phyloP scores from a whole-genome alignment of 345 rosid genomes.

The Acer negundo region DNA sequence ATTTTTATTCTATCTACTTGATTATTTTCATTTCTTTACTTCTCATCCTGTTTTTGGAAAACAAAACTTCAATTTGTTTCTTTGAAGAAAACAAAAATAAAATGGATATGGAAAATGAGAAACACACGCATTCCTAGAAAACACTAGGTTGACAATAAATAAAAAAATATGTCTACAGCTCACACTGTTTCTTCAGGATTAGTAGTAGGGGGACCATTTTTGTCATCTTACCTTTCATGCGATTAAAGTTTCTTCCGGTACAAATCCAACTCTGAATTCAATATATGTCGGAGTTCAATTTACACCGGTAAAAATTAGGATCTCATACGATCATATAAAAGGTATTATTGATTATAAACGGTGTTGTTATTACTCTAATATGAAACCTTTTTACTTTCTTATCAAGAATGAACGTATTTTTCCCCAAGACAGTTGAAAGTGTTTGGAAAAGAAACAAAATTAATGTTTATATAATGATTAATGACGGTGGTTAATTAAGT shows the following conservation, averaged over 20 bases:
- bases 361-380: too few species aligned
- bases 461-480: neutral
- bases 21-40: too few species aligned
- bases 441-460: neutral
- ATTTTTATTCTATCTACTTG: neutral
- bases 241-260: neutral
- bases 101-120: neutral
- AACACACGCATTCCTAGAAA: conserved; percentile 12
- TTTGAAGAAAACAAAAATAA: neutral
- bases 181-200: neutral
- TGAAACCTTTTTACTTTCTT: too few species aligned
- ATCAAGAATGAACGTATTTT: too few species aligned
- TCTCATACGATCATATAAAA: too few species aligned
- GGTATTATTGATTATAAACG: too few species aligned
- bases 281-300: too few species aligned
- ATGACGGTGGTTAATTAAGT: neutral
- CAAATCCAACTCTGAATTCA: too few species aligned
- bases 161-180: neutral
- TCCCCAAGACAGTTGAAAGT: too few species aligned
- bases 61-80: neutral
- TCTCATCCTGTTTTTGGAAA: too few species aligned
- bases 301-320: too few species aligned
- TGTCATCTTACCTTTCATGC: neutral
- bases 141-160: neutral
- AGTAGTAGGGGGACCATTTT: neutral